phyloP scores from a whole-genome alignment of 208 protist genomes.

The Leptomonas pyrrhocoris region DNA sequence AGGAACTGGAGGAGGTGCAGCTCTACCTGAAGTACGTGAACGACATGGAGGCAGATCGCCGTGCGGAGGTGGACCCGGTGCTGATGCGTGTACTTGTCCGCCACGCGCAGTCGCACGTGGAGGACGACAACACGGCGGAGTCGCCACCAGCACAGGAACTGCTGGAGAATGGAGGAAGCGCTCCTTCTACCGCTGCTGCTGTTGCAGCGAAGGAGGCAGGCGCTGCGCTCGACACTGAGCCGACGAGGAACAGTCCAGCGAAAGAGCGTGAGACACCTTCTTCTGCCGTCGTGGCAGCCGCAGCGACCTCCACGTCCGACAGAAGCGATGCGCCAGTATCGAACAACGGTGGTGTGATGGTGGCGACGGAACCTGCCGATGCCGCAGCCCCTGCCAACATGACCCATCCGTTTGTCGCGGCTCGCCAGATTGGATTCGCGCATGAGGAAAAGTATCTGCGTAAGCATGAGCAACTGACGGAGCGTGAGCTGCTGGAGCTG shows the following conservation, averaged over 20 bases:
- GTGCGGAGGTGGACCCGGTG: conserved; percentile 72
- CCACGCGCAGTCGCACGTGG: conserved; percentile 30
- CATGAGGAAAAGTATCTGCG: conserved; percentile 68
- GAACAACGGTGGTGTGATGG: neutral
- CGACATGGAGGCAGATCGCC: conserved; percentile 64
- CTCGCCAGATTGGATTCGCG: conserved; percentile 55
- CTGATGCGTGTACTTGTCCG: conserved; percentile 59
- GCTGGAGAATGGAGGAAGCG: conserved; percentile 3
- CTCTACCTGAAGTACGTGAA: conserved; percentile 67
- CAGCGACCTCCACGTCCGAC: neutral
- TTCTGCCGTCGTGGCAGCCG: neutral
- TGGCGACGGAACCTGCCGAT: neutral
- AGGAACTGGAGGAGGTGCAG: conserved; percentile 68
- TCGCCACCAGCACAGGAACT: neutral
- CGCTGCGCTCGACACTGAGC: neutral
- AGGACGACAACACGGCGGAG: conserved; percentile 1
- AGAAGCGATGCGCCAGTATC: too few species aligned
- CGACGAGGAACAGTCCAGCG: neutral
- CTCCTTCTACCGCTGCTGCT: too few species aligned
- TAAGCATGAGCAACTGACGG: conserved; percentile 55
- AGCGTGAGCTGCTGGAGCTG: conserved; percentile 56
- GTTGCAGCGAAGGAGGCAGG: neutral
- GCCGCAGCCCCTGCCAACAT: conserved; percentile 33
- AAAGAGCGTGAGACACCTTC: neutral
- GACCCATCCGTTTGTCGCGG: conserved; percentile 67